phyloP scores from a whole-genome alignment of 164 flowering plant species.

The Aristolochia fimbriata region DNA sequence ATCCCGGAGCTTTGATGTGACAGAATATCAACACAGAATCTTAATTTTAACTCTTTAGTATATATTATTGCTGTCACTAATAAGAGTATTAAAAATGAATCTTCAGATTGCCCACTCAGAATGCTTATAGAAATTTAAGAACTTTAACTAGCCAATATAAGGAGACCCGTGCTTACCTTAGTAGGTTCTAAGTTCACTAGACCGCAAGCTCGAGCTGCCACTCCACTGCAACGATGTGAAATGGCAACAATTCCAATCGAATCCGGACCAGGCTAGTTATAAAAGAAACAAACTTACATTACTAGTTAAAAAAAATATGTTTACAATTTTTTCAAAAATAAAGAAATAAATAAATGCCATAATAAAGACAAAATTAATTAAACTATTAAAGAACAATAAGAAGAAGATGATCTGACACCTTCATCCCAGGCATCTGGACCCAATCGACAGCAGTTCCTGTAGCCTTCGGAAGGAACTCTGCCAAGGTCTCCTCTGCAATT shows the following conservation, averaged over 20 bases:
- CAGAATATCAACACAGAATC: neutral
- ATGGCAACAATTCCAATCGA: constrained; percentile 79
- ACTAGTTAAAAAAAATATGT: neutral
- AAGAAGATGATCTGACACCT: constrained; percentile 26
- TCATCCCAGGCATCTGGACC: constrained; percentile 97
- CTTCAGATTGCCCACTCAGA: no score
- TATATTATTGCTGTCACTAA: neutral
- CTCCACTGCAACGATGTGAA: constrained; percentile 72
- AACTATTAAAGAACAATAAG: neutral
- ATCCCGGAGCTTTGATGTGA: neutral
- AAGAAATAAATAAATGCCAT: neutral
- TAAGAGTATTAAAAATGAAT: no score
- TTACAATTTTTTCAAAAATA: neutral
- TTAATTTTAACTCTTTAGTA: neutral
- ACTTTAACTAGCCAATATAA: neutral
- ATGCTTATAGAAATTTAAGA: no score
- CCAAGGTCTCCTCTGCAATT: constrained; percentile 78
- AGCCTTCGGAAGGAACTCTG: constrained; percentile 87
- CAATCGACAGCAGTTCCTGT: constrained; percentile 91
- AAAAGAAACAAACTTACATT: constrained; percentile 1
- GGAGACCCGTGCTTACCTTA: constrained; percentile 32
- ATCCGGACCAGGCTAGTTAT: constrained; percentile 80
- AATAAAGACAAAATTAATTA: neutral
- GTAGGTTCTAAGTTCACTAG: constrained; percentile 67
- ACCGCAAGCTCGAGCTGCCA: constrained; percentile 89